Base-by-base conservation (phyloP, 352 stramenopile species). In the Pythium inflatum region DNA sequence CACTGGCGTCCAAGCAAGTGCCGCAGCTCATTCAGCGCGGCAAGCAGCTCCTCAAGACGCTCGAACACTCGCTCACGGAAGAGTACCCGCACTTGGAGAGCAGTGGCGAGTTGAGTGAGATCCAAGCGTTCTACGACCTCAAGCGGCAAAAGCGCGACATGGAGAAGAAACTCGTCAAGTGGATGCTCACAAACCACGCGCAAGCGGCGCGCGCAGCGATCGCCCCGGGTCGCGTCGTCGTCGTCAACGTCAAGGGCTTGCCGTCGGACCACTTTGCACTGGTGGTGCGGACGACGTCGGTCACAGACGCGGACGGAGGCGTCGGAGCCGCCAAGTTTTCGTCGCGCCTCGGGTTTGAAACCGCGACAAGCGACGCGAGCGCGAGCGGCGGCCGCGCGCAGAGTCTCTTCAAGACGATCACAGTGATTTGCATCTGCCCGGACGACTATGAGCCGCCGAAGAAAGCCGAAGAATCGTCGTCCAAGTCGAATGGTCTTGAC, bases 1-100 rank as follows among this genome's bases (percentile, higher is more conserved):
- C 85, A 6, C 74, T 95, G 8, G 77, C 85, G 6, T 87, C 85
- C 33, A 92, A 88, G 63, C 89, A 92, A 41, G 91, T 94, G 45
- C 84, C 88, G 5, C 78, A 89, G 62, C 62, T 92, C 25, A 91
- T 95, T 36, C 76, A 87, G 66, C 88, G 88, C 24, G 83, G 79
- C 27, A 81, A 82, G 59, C 65, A 74, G 25, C 48, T 92, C 43
- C 67, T 89, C 8, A 67, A 81, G 51, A 82, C 80, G 24, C 76
- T 93, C 5, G 74, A 90, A 34, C 63, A 64, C 1, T 77, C 71
- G 30, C 72, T 92, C 3, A 64, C 73, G 14, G 85, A 87, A 13
- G 82, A 92, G 60, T 92, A 88, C 45, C 80, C 83, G 9, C 80
- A 91, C 24, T 61, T 93, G 6, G 77, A 90, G 13, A 67, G 69